phyloP scores from a whole-genome alignment of 2,329 filamentous ascomycete genomes.

The Drechmeria coniospora region DNA sequence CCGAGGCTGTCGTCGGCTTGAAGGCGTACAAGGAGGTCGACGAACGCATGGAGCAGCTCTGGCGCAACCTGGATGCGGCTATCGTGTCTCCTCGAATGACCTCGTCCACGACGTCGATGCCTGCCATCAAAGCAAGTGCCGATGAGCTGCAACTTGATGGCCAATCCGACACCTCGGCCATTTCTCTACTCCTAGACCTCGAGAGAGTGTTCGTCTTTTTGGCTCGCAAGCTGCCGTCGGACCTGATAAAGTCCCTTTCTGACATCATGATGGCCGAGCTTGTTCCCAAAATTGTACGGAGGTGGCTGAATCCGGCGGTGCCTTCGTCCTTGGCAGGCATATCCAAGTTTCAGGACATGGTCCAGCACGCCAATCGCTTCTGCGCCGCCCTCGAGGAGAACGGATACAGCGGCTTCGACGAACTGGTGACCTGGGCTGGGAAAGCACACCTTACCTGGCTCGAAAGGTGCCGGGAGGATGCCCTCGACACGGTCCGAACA shows the following conservation, averaged over 20 bases:
- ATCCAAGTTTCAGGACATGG: constrained; percentile 51
- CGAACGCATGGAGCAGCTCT: constrained; percentile 42
- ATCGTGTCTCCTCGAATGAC: constrained; percentile 46
- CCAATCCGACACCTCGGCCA: constrained; percentile 27
- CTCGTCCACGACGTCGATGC: constrained; percentile 16
- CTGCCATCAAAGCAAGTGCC: constrained; percentile 24
- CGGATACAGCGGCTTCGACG: constrained; percentile 45
- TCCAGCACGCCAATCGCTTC: constrained; percentile 51
- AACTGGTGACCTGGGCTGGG: constrained; percentile 65
- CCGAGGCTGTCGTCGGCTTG: constrained; percentile 39
- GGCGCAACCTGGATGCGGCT: constrained; percentile 44
- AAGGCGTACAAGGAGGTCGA: constrained; percentile 46
- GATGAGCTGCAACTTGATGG: constrained; percentile 28
- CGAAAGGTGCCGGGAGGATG: constrained; percentile 62
- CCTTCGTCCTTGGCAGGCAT: constrained; percentile 61
- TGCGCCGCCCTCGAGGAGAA: constrained; percentile 45
- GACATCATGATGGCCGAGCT: constrained; percentile 55
- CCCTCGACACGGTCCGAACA: constrained; percentile 58
- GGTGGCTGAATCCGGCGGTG: constrained; percentile 63
- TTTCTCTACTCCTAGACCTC: constrained; percentile 38
- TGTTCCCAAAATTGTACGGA: constrained; percentile 49
- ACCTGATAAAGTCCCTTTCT: constrained; percentile 46
- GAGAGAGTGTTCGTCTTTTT: constrained; percentile 36
- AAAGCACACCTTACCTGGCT: constrained; percentile 76
- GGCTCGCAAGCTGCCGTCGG: constrained; percentile 32